These are phyloP conservation scores for Calophaca sinica DNA, from an alignment of 306 rosid species.

Conservation along the genomic window DNA sequence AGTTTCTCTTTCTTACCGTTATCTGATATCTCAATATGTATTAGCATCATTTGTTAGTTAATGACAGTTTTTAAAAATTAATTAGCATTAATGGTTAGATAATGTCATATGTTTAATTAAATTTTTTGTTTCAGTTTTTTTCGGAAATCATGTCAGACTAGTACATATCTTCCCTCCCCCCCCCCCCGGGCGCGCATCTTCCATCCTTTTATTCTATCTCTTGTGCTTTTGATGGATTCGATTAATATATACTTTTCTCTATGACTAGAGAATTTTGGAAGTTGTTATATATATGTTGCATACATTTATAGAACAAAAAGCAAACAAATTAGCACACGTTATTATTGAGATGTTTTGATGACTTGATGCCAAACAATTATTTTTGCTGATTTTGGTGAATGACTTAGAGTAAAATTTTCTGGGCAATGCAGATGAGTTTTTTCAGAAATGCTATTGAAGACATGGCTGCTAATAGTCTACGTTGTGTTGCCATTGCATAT, in stretches of 20 bases:
- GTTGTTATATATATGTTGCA: background rate
- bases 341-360: background rate
- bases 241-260: background rate
- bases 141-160: background rate
- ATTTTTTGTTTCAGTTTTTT: background rate
- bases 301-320: background rate
- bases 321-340: background rate
- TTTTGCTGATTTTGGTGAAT: constrained; percentile 1
- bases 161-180: background rate
- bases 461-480: constrained; percentile 83
- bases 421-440: constrained; percentile 55
- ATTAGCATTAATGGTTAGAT: background rate
- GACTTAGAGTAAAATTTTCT: constrained; percentile 23
- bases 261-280: background rate
- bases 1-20: too few relatives aligned
- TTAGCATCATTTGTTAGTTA: too few relatives aligned
- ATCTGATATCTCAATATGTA: too few relatives aligned
- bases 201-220: background rate
- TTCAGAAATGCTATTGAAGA: constrained; percentile 84
- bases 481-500: constrained; percentile 97
- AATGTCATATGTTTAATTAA: background rate
- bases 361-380: background rate
- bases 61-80: background rate
- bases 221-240: constrained; percentile 23
- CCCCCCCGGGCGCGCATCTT: background rate